Evolutionary conservation across 306 rosid species (phyloP).

Genomic region (Arachis hypogaea): DNA sequence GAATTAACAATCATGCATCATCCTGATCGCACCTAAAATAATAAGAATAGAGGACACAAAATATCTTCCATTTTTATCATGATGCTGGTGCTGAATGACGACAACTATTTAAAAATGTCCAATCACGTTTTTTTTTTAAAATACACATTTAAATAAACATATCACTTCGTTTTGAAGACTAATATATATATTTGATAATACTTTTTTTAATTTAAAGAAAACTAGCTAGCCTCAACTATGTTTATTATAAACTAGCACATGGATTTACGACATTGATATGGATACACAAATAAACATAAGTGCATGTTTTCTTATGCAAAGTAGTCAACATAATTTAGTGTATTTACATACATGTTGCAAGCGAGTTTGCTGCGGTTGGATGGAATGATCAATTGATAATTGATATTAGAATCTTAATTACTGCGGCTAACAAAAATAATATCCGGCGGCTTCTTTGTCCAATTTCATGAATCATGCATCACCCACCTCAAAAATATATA

Average conservation of each 20-base stretch:
- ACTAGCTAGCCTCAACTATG: not conserved
- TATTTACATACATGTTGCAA: slow-evolving; percentile 5
- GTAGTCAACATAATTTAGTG: not conserved
- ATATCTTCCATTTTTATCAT: no score
- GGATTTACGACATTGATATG: not conserved
- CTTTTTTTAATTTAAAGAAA: no score
- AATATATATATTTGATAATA: no score
- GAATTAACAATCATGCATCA: no score
- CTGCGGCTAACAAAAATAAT: not conserved
- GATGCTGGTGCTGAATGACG: no score
- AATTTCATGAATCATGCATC: not conserved
- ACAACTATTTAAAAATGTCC: no score
- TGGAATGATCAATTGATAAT: not conserved
- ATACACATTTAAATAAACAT: no score
- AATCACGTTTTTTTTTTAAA: no score
- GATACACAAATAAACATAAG: not conserved
- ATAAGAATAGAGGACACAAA: no score
- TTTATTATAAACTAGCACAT: not conserved
- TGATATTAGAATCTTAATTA: not conserved
- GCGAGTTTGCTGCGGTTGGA: not conserved
- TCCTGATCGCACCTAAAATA: no score
- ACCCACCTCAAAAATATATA: not conserved
- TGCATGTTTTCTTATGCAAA: no score
- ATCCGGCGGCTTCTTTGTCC: not conserved
- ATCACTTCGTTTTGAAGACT: no score